These are phyloP conservation scores for Boletellus sp. DNA, from an alignment of 768 basidiomycete species.

Conservation along the genomic window DNA sequence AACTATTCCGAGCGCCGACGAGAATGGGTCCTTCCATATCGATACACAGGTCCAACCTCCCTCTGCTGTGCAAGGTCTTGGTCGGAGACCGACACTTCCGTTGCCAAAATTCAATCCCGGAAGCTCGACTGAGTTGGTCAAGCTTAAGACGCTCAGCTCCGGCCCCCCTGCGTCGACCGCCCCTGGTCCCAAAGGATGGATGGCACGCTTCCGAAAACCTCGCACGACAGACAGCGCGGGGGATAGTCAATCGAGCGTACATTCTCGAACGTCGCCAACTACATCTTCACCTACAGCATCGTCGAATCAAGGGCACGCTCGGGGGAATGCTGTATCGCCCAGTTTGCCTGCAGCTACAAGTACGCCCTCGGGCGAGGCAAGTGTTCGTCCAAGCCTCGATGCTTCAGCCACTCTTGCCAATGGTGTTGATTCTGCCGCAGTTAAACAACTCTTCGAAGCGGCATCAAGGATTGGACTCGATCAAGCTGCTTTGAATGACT, in stretches of 20 bases:
- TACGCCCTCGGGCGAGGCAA: conserved; percentile 13
- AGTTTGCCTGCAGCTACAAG: conserved; percentile 10
- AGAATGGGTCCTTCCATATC: conserved; percentile 40
- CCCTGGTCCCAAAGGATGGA: conserved; percentile 76
- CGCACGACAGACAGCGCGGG: conserved; percentile 26
- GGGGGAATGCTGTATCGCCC: conserved; percentile 31
- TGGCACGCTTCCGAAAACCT: conserved; percentile 65
- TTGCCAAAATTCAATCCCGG: conserved; percentile 37
- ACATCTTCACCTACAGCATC: conserved; percentile 35
- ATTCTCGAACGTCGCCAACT: conserved; percentile 30
- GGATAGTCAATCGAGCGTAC: conserved; percentile 30
- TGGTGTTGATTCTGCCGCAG: conserved; percentile 46
- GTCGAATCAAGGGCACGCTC: conserved; percentile 29
- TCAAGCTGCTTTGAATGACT: conserved; percentile 62
- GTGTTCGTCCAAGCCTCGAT: conserved; percentile 23
- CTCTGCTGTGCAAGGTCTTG: conserved; percentile 36
- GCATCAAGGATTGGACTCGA: conserved; percentile 74
- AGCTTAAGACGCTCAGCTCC: conserved; percentile 52
- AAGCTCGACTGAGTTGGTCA: conserved; percentile 45
- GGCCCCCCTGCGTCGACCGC: conserved; percentile 69
- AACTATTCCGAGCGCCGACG: conserved; percentile 49
- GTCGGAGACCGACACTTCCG: conserved; percentile 46
- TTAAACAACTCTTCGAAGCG: conserved; percentile 73
- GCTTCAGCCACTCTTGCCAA: conserved; percentile 20
- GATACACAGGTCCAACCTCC: conserved; percentile 39